Percentiles rank a stretch among this genome's conserved stretches.
phyloP scores from a whole-genome alignment of 768 basidiomycete species.

The Postia placenta region DNA sequence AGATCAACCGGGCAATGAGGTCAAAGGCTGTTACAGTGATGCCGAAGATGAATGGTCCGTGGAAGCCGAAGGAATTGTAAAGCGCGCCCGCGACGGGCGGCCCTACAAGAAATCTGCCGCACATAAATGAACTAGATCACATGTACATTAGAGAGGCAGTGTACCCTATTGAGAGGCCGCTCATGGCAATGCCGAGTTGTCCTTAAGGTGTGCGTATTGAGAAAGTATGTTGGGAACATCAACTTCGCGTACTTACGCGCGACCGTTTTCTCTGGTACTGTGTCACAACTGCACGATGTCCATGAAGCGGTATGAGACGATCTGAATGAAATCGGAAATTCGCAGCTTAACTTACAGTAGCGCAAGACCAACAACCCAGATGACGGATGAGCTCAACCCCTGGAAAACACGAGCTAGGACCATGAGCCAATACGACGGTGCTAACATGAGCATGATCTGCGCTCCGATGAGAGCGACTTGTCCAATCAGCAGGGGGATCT shows the following conservation, averaged over 20 bases:
- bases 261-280: constrained; percentile 26
- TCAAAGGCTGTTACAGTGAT: constrained; percentile 28
- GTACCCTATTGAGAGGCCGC: constrained; percentile 33
- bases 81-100: constrained; percentile 35
- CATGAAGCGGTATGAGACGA: not conserved
- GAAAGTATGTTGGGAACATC: not conserved
- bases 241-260: constrained; percentile 28
- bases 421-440: constrained; percentile 33
- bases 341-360: constrained; percentile 23
- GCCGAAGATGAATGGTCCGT: constrained; percentile 33
- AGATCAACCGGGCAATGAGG: constrained; percentile 29
- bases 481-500: constrained; percentile 25
- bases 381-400: constrained; percentile 33
- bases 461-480: constrained; percentile 28
- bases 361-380: constrained; percentile 35
- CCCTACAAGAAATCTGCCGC: constrained; percentile 26
- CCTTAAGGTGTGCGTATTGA: constrained; percentile 15
- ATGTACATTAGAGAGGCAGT: not conserved
- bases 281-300: constrained; percentile 27
- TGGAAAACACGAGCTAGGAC: constrained; percentile 31
- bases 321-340: not conserved
- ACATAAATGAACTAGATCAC: not conserved
- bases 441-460: constrained; percentile 35
- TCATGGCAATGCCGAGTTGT: constrained; percentile 34
- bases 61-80: constrained; percentile 29